These are phyloP conservation scores for Fragaria nilgerrensis DNA, from an alignment of 306 rosid genomes.

Conservation along the genomic window DNA sequence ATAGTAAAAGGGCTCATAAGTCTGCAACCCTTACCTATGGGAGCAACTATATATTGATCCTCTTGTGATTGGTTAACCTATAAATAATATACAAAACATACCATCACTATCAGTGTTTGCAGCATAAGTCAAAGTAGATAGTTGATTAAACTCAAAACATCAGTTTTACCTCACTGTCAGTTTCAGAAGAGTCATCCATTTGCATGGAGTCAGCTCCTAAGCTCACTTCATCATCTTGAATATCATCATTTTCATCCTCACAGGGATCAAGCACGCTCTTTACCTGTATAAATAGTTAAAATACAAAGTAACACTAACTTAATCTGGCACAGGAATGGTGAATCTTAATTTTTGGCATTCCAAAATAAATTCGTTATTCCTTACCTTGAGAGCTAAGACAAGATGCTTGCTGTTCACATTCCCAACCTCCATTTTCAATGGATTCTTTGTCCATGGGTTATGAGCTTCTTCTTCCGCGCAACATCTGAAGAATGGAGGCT, in stretches of 20 bases:
- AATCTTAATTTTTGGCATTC: not conserved
- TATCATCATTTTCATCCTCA: conserved; percentile 55
- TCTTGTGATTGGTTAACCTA: conserved; percentile 72
- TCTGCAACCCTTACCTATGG: conserved; percentile 48
- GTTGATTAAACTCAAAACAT: not conserved
- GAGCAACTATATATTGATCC: conserved; percentile 64
- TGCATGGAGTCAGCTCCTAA: conserved; percentile 47
- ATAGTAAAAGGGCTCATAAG: not conserved
- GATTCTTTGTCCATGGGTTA: conserved; percentile 76
- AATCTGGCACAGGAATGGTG: conserved; percentile 7
- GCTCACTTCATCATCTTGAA: conserved; percentile 47
- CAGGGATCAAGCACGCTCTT: conserved; percentile 62
- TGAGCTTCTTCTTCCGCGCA: conserved; percentile 75
- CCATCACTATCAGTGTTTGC: not conserved
- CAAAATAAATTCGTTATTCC: conserved; percentile 10
- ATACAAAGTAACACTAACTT: not conserved
- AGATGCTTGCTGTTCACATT: conserved; percentile 97
- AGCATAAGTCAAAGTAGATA: not conserved
- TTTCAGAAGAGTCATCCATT: conserved; percentile 38
- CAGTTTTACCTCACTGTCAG: conserved; percentile 51
- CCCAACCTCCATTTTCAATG: conserved; percentile 92
- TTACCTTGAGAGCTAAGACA: conserved; percentile 87
- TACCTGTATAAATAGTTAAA: conserved; percentile 29
- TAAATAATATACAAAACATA: conserved; percentile 20
- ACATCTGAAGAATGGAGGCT: conserved; percentile 93